Evolutionary conservation across 805 yeast species (phyloP), one percentile per base, ranked within the genome.

Genomic region (Cyberlindnera mrakii): DNA sequence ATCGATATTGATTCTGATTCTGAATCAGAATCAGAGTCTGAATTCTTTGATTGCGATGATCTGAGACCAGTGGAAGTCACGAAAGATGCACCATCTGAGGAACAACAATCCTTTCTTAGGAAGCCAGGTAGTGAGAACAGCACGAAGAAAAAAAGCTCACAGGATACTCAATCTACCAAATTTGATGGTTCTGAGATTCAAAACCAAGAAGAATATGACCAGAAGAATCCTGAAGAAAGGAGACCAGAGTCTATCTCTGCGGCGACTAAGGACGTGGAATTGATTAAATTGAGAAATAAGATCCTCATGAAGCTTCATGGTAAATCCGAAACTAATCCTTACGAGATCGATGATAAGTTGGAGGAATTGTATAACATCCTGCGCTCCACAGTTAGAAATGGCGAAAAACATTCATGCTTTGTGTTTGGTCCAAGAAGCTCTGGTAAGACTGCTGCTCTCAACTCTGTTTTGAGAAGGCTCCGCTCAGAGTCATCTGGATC

Each of bases 331-430:
- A 52, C 59, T 8, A 46, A 40, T 9, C 61, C 68, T 11, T 61
- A 65, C 32, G 67, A 65, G 8, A 50, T 72, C 4, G 73, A 66
- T 4, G 45, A 43, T 3, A 64, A 60, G 38, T 68, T 67, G 47
- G 47, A 64, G 1, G 84, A 84, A 48, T 58, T 90, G 2, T 75
- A 74, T 47, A 64, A 67, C 11, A 59, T 86, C 50, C 57, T 90
- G 40, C 77, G 77, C 39, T 80, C 79, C 47, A 81, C 95, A 0
- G 71, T 89, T 1, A 65, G 68, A 19, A 77, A 77, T 47, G 72
- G 76, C 25, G 93, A 88, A 48, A 90, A 95, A 6, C 88, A 86
- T 57, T 91, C 97, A 3, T 77, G 81, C 11, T 65, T 91, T 6
- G 46, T 91, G 1, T 71, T 89, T 36, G 98, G 98, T 0, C 87